Base-by-base conservation (phyloP, 148 eudicot genomes). In the Fagopyrum tataricum region DNA sequence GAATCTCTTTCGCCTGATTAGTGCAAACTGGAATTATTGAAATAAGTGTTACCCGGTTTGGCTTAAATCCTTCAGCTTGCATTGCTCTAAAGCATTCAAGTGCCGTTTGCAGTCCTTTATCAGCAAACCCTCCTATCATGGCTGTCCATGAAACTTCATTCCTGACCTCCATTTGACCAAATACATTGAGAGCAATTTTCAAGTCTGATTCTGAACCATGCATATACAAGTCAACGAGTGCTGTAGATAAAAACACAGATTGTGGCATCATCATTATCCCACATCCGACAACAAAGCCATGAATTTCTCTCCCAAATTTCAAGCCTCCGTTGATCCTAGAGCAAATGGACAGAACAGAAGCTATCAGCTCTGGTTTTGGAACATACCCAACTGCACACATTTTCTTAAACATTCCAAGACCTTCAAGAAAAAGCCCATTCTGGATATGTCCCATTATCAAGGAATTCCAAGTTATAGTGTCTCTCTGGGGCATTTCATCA, bases 61-160 rank as follows among this genome's bases (percentile, higher is more conserved):
- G 83, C 43, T 72, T 83, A 11, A 83, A 13, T 3, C 76, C 76
- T 46, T 76, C 78, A 40, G 12, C 46, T 75, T 84, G 87, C 87
- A 87, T 87, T 43, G 56, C 71, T 24, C 61, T 53, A 56, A 85
- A 76, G 74, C 79, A 87, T 59, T 75, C 79, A 31, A 87, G 42
- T 13, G 88, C 87, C 24, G 42, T 74, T 18, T n/a, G 81, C 20
- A 73, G 73, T 14, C 58, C 71, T 71, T 74, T 49, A 10, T 80
- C 82, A 7, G 70, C 73, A 46, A 80, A 85, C 14, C 87, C 91
- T 0, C 72, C 71, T 37, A 87, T 81, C 88, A 85, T 76, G 42
- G 84, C 80, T 14, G 88, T 87, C 91, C 91, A 87, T 43, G 91
- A 78, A 42, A 83, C 88, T 70, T 83, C 88, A 80, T 85, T 87